Conservation (phyloP, 2,329 filamentous ascomycete genomes). For the Talaromyces sp. region DNA sequence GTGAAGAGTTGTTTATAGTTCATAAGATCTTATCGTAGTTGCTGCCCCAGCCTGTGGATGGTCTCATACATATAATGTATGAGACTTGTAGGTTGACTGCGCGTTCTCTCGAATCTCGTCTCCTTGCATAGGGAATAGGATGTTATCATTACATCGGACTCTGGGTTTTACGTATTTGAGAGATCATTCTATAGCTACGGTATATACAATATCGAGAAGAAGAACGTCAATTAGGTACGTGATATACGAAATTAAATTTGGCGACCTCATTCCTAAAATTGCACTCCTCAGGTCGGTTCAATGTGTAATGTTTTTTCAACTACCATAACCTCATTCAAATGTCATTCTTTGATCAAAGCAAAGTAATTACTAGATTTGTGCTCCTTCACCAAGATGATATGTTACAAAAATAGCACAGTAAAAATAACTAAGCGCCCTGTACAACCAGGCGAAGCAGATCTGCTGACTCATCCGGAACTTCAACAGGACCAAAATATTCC, state of each 20-base stretch:
- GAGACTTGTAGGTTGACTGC: not conserved
- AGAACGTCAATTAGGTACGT: slow-evolving; percentile 4
- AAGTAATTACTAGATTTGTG: not conserved
- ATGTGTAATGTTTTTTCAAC: too few species aligned
- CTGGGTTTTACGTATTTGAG: slow-evolving; percentile 16
- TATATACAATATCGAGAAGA: slow-evolving; percentile 13
- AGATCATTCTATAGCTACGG: not conserved
- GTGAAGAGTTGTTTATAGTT: not conserved
- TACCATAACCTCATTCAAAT: not conserved
- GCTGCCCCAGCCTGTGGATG: not conserved
- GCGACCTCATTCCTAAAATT: not conserved
- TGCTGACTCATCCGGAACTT: slow-evolving; percentile 22
- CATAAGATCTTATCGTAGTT: not conserved
- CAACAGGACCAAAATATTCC: slow-evolving; percentile 43
- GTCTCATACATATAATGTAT: not conserved
- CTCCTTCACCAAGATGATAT: not conserved
- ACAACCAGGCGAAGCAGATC: not conserved
- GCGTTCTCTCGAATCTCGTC: not conserved
- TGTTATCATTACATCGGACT: slow-evolving; percentile 16
- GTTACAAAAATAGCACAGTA: not conserved
- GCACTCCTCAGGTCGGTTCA: too few species aligned
- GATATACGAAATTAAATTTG: slow-evolving; percentile 8
- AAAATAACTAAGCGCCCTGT: slow-evolving; percentile 4
- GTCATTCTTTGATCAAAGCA: not conserved
- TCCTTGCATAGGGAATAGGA: slow-evolving; percentile 23